These are phyloP conservation scores for Hypoxylon fuscum DNA, from an alignment of 495 filamentous ascomycete species.

Conservation along the genomic window DNA sequence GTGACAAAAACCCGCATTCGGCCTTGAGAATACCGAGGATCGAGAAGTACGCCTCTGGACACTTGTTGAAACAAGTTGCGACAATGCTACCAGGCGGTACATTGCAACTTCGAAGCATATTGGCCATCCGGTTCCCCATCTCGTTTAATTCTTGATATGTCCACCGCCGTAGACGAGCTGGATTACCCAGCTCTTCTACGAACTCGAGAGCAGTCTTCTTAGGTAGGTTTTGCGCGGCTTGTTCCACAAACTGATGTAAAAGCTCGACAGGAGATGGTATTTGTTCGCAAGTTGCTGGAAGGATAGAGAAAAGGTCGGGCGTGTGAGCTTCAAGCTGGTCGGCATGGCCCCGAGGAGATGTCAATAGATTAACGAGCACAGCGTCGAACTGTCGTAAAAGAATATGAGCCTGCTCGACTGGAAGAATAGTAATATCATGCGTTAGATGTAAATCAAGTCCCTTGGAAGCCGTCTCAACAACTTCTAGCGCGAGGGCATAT, in stretches of 20 bases:
- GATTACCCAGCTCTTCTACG: slow-evolving; percentile 50
- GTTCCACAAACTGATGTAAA: slow-evolving; percentile 72
- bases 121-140: slow-evolving; percentile 68
- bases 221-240: slow-evolving; percentile 51
- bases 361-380: slow-evolving; percentile 56
- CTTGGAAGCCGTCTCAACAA: slow-evolving; percentile 61
- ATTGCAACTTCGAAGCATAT: slow-evolving; percentile 54
- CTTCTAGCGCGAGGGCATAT: slow-evolving; percentile 77
- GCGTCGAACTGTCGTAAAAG: slow-evolving; percentile 70
- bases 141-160: slow-evolving; percentile 68
- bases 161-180: slow-evolving; percentile 59
- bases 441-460: slow-evolving; percentile 67
- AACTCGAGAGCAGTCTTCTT: slow-evolving; percentile 68
- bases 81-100: slow-evolving; percentile 64
- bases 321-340: slow-evolving; percentile 28
- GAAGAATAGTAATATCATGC: slow-evolving; percentile 67
- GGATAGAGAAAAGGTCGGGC: slow-evolving; percentile 60
- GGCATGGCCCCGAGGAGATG: slow-evolving; percentile 43
- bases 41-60: slow-evolving; percentile 77
- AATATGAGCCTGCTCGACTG: slow-evolving; percentile 67
- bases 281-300: slow-evolving; percentile 56
- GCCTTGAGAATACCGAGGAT: slow-evolving; percentile 84
- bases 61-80: slow-evolving; percentile 82
- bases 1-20: slow-evolving; percentile 82
- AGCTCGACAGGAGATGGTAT: slow-evolving; percentile 57